Conservation (phyloP, 2,329 filamentous ascomycete species). For the Fusarium mangiferae region DNA sequence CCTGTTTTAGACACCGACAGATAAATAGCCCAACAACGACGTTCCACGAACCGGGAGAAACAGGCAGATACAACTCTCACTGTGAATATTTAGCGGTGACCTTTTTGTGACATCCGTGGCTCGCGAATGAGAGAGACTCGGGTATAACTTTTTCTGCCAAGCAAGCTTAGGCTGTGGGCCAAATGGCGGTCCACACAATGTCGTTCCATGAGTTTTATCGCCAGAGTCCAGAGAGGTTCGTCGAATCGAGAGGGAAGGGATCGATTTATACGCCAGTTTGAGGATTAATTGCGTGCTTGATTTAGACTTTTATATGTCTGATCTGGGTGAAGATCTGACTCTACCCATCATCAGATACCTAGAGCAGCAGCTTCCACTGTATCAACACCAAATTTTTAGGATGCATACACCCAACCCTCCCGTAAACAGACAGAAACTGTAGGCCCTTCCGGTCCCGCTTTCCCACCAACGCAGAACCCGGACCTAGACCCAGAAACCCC, state of each 20-base stretch:
- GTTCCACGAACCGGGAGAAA: background rate
- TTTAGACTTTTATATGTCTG: background rate
- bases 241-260: fast-evolving
- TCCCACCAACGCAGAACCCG: conserved; percentile 23
- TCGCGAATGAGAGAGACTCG: conserved; percentile 15
- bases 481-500: background rate
- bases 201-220: conserved; percentile 29
- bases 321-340: background rate
- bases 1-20: background rate
- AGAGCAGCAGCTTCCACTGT: background rate
- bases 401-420: conserved; percentile 7
- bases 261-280: background rate
- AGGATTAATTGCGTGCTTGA: background rate
- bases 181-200: conserved; percentile 28
- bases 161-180: conserved; percentile 13
- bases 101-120: background rate
- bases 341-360: background rate
- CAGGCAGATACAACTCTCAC: background rate
- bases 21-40: conserved; percentile 1
- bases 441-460: conserved; percentile 40
- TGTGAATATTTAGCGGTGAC: conserved; percentile 14
- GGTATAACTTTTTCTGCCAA: conserved; percentile 21
- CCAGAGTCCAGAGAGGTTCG: background rate
- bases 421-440: background rate
- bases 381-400: conserved; percentile 18